phyloP scores from a whole-genome alignment of 1,284 basidiomycete genomes.

The Cryptococcus maquisensis region DNA sequence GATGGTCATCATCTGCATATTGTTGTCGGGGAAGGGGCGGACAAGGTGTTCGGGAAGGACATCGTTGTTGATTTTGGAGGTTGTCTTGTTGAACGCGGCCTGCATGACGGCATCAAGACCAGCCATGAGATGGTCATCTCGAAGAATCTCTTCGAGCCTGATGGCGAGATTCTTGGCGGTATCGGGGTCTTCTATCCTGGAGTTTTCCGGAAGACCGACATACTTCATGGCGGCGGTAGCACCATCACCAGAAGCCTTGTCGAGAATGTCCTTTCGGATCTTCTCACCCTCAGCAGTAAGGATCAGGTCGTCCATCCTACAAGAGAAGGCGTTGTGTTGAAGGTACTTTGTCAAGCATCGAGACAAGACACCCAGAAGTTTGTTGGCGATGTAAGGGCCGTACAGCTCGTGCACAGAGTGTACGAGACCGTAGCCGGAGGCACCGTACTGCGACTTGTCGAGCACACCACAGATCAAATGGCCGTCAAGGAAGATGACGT shows the following conservation, averaged over 20 bases:
- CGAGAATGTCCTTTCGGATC: constrained; percentile 65
- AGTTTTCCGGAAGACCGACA: constrained; percentile 60
- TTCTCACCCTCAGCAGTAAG: constrained; percentile 78
- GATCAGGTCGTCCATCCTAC: constrained; percentile 96
- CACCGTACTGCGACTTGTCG: constrained; percentile 97
- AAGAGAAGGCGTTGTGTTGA: constrained; percentile 95
- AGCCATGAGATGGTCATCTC: constrained; percentile 96
- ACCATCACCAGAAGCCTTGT: constrained; percentile 67
- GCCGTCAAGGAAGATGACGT: constrained; percentile 86
- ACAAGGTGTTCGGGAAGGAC: constrained; percentile 84
- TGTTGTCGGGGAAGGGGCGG: constrained; percentile 93
- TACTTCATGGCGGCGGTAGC: constrained; percentile 74
- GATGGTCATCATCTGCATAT: constrained; percentile 99
- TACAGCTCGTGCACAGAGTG: constrained; percentile 99
- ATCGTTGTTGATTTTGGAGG: constrained; percentile 80
- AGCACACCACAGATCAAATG: constrained; percentile 88
- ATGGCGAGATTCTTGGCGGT: constrained; percentile 53
- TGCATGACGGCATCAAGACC: constrained; percentile 91
- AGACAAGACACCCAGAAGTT: constrained; percentile 86
- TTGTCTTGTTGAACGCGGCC: constrained; percentile 80
- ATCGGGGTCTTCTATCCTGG: constrained; percentile 64
- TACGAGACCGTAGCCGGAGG: constrained; percentile 90
- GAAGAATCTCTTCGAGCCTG: constrained; percentile 84
- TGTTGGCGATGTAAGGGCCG: constrained; percentile 82
- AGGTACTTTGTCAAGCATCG: constrained; percentile 95